Evolutionary conservation across 192 early-diverging fungal genomes (phyloP), one percentile per base, ranked within the genome.

Genomic region (Backusella macrospora): DNA sequence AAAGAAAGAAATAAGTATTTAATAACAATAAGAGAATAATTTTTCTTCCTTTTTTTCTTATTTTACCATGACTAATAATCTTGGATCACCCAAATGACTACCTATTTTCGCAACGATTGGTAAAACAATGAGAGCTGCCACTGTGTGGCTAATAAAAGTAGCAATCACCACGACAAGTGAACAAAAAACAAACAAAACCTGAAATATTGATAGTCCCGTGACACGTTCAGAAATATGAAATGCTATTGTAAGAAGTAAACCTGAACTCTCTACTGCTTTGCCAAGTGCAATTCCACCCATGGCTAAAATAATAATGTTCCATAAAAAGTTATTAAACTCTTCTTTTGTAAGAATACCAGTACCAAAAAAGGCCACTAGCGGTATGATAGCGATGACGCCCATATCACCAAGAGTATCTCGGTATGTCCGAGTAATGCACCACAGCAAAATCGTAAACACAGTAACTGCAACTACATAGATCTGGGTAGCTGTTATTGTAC

Each of bases 201-300:
- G 77, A 75, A 92, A 96, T 15, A 89, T 80, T 7, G 92, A 84
- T 66, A 94, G 77, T 21, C 84, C 90, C 45, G 86, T 79, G 37
- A 96, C 87, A 69, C 84, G 67, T 5, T 82, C 67, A 40, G 91
- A 86, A 12, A 98, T 91, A 14, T 79, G 72, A 47, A 74, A 75
- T 6, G 95, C 94, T 76, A 97, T 92, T 65, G 90, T 87, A 40
- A 87, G 83, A 44, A 98, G 79, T 38, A 98, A 82, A 0, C 97
- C 97, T 9, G 90, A 92, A 5, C 90, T 92, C 40, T 95, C 90
- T 4, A 98, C 97, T 0, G 95, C 94, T 55, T 92, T 93, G 62
- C 97, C 97, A 47, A 98, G 86, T 13, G 95, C 94, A 71, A 95
- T 94, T 49, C 97, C 97, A 29, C 97, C 97, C 97, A 98, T 96